phyloP scores from a whole-genome alignment of 2,329 filamentous ascomycete genomes.

The Dothidotthia symphoricarpi region DNA sequence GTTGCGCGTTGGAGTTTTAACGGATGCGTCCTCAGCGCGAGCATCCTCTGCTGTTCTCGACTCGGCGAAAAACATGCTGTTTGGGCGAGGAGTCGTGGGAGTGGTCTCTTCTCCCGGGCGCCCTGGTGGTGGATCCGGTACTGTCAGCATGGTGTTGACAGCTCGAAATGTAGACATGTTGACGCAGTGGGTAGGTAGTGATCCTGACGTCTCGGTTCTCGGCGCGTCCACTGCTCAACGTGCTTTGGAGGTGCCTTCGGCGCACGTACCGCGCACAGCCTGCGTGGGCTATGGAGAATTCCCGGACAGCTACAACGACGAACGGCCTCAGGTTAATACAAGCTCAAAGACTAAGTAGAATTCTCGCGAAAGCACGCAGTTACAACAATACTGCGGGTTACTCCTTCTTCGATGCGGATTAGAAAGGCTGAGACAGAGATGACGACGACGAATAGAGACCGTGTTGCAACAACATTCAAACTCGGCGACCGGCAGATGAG shows the following conservation, averaged over 20 bases:
- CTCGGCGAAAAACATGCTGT: conserved; percentile 44
- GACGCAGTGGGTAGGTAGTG: conserved; percentile 5
- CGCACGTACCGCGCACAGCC: conserved; percentile 7
- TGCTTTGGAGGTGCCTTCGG: conserved; percentile 7
- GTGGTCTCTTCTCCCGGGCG: conserved; percentile 54
- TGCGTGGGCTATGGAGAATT: not conserved
- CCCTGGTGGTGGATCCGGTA: conserved; percentile 43
- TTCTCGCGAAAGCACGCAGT: conserved; percentile 10
- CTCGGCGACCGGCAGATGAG: conserved; percentile 15
- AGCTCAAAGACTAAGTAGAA: conserved; percentile 4
- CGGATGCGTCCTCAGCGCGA: conserved; percentile 43
- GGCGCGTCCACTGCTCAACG: conserved; percentile 7
- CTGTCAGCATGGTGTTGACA: conserved; percentile 57
- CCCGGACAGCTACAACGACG: no score
- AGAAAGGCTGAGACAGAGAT: conserved; percentile 40
- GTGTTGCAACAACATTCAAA: conserved; percentile 39
- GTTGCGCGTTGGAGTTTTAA: conserved; percentile 63
- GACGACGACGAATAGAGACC: conserved; percentile 39
- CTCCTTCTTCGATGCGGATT: conserved; percentile 21
- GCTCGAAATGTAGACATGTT: conserved; percentile 60
- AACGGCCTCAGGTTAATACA: not conserved
- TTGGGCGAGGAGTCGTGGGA: conserved; percentile 56
- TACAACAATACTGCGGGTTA: conserved; percentile 18
- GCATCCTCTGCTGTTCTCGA: conserved; percentile 36
- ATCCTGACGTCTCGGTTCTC: conserved; percentile 4